Conservation (phyloP, 2,329 filamentous ascomycete genomes). For the Apiospora sp. region DNA sequence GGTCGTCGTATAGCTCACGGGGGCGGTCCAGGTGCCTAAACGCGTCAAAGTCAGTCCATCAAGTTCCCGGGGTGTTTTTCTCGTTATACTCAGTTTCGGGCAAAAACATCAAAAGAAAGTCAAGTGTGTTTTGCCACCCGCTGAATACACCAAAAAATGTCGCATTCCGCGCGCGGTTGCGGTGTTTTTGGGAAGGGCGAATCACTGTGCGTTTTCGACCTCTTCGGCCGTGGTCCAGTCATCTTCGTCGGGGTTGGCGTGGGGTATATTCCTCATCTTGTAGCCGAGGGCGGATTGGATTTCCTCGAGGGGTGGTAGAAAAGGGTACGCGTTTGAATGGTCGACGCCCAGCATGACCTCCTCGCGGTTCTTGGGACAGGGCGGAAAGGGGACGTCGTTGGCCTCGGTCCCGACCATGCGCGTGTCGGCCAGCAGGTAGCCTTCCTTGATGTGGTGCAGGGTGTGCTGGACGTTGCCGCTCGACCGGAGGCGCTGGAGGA, state of each 20-base stretch:
- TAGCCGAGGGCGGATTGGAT: slow-evolving; percentile 3
- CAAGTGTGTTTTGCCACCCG: not conserved
- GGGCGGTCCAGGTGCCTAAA: not conserved
- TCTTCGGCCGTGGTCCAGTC: slow-evolving; percentile 13
- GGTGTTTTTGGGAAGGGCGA: not conserved
- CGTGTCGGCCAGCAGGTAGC: slow-evolving; percentile 19
- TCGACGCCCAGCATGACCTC: slow-evolving; percentile 20
- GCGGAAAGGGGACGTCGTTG: not conserved
- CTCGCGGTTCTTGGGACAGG: not conserved
- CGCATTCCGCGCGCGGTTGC: not conserved
- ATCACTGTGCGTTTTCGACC: slow-evolving; percentile 13
- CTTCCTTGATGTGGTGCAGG: slow-evolving; percentile 23
- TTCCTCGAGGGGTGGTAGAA: slow-evolving; percentile 1
- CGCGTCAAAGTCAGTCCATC: not conserved
- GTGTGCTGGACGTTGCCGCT: slow-evolving; percentile 16
- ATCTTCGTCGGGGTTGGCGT: not conserved
- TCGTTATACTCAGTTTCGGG: not conserved
- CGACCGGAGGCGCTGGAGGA: slow-evolving; percentile 23
- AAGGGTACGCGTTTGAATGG: slow-evolving; percentile 19
- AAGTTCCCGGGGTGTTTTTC: not conserved
- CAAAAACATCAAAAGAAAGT: not conserved
- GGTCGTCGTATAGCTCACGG: not conserved
- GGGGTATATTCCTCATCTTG: slow-evolving; percentile 10
- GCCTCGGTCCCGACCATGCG: not conserved
- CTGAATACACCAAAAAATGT: not conserved